Base-by-base conservation (phyloP, 345 rosid genomes). In the Euphorbia peplus region DNA sequence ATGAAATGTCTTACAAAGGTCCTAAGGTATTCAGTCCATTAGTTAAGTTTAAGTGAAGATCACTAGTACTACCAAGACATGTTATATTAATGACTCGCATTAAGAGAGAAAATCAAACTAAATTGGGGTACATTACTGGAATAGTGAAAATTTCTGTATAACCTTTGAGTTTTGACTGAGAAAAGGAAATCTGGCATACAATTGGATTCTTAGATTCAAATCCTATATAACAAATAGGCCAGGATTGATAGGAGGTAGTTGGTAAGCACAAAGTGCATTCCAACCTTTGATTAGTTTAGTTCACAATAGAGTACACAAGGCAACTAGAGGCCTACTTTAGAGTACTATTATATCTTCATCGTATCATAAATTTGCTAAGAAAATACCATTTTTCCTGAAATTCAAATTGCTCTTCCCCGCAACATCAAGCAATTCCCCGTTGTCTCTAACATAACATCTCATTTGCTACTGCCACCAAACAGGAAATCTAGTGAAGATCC, bases 401-500 rank as follows among this genome's bases (percentile, higher is more conserved):
- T 69, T 58, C 22, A 39, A 64, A 28, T 22, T 63, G 46, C 41
- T 21, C 63, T 76, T 5, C 39, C 28, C 39, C 28, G 47, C 51
- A 60, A 54, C 54, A 29, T n/a, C 14, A 11, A 59, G 28, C 67
- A 58, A 39, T 24, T 54, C 37, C 26, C 61, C 64, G 48, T n/a
- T 54, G n/a, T 22, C 41, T 12, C 25, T 22, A 13, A 6, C 67
- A 32, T 22, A 29, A 22, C 22, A 16, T 35, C 19, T 64, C 58
- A 64, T 15, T 57, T 56, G 8, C 64, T 56, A 25, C 39, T 10
- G 13, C 54, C 63, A 9, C 79, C 75, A 53, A 70, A 70, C 55
- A 59, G 67, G 67, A 58, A 75, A 46, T 66, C 70, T 12, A 74
- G 58, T 14, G 78, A 75, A 47, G 78, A 69, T 4, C 78, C 73